phyloP scores from a whole-genome alignment of 1,139 yeast species.

The Candida neerlandica region DNA sequence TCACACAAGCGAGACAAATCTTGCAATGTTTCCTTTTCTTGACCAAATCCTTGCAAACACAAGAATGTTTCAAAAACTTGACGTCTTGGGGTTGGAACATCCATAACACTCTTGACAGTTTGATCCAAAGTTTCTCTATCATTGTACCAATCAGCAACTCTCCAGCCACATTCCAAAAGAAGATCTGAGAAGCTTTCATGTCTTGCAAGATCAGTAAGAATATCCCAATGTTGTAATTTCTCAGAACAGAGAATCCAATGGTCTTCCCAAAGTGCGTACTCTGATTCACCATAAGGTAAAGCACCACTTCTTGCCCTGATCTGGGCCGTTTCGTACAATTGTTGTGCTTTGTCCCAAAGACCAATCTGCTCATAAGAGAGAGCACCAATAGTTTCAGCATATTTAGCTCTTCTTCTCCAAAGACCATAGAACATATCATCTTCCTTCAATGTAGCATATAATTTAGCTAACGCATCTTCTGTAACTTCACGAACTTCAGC shows the following conservation, averaged over 20 bases:
- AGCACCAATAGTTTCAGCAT: conserved; percentile 89
- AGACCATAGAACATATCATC: conserved; percentile 97
- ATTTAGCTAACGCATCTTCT: conserved; percentile 86
- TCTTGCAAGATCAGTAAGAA: conserved; percentile 91
- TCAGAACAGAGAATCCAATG: conserved; percentile 98
- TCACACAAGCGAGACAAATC: conserved; percentile 88
- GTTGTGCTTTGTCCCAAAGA: conserved; percentile 92
- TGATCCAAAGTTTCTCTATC: conserved; percentile 94
- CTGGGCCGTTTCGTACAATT: conserved; percentile 95
- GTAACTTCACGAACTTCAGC: conserved; percentile 81
- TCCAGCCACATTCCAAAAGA: conserved; percentile 96
- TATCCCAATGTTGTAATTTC: conserved; percentile 97
- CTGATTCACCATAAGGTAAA: conserved; percentile 92
- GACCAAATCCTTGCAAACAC: conserved; percentile 91
- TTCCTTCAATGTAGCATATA: conserved; percentile 87
- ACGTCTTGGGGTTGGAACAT: conserved; percentile 96
- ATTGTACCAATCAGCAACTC: conserved; percentile 98
- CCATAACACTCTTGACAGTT: conserved; percentile 95
- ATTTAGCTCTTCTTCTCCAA: conserved; percentile 96
- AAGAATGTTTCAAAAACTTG: conserved; percentile 94
- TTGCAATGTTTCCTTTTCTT: conserved; percentile 77
- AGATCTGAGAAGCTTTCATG: conserved; percentile 97
- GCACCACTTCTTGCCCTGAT: conserved; percentile 96
- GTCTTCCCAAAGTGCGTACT: conserved; percentile 97
- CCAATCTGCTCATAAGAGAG: conserved; percentile 94